Percentiles rank a stretch among this genome's conserved stretches.
Evolutionary conservation across 2,329 filamentous ascomycete genomes (phyloP).

Genomic region (Ascocoryne sarcoides): DNA sequence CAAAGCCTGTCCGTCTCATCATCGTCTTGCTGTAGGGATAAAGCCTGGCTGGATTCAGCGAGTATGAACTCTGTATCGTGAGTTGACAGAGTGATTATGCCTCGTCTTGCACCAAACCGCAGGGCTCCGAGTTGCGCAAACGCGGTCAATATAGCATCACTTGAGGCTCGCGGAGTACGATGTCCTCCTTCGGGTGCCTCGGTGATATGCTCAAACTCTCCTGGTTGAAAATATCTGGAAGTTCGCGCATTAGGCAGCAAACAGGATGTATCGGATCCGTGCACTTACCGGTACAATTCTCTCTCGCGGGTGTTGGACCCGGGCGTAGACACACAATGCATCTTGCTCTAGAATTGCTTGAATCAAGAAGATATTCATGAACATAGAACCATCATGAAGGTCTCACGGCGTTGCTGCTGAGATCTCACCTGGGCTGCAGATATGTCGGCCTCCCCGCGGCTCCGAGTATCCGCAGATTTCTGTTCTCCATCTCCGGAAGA

Average conservation of each 20-base stretch:
- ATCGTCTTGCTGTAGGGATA: conserved; percentile 22
- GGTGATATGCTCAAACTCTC: background rate
- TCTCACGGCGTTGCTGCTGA: no score
- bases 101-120: conserved; percentile 37
- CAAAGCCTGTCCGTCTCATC: conserved; percentile 23
- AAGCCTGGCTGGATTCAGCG: conserved; percentile 20
- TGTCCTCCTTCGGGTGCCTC: conserved; percentile 5
- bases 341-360: background rate
- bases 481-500: no score
- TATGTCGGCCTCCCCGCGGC: no score
- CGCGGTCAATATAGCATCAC: conserved; percentile 35
- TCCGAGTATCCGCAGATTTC: no score
- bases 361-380: no score
- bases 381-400: no score
- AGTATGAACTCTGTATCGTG: conserved; percentile 19
- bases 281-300: conserved; percentile 20
- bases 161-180: conserved; percentile 10
- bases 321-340: background rate
- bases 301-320: conserved; percentile 13
- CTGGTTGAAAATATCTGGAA: conserved; percentile 17
- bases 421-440: no score
- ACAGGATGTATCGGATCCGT: background rate
- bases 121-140: conserved; percentile 42
- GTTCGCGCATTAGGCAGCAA: background rate
- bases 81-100: conserved; percentile 34